These are phyloP conservation scores for Ceratocystis papillata DNA, from an alignment of 2,329 filamentous ascomycete species.

Conservation along the genomic window DNA sequence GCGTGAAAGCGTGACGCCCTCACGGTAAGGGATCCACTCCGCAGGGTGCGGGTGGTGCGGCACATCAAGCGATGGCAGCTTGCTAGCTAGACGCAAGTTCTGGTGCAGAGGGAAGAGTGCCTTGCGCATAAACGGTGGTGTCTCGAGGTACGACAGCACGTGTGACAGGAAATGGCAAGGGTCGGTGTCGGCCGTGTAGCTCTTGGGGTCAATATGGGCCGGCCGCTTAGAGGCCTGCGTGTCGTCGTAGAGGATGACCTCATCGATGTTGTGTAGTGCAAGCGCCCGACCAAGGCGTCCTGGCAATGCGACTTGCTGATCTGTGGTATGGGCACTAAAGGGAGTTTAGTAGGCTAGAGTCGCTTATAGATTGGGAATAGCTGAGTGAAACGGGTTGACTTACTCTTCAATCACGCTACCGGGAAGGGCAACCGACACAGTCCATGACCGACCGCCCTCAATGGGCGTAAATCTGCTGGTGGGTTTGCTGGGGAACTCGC, in stretches of 20 bases:
- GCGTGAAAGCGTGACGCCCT: constrained; percentile 53
- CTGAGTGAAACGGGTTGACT: constrained; percentile 26
- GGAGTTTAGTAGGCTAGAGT: constrained; percentile 13
- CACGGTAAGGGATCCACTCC: constrained; percentile 70
- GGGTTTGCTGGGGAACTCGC: constrained; percentile 43
- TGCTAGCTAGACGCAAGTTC: constrained; percentile 62
- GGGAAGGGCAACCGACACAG: constrained; percentile 65
- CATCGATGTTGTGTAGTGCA: constrained; percentile 74
- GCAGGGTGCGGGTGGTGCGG: constrained; percentile 67
- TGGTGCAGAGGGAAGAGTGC: constrained; percentile 66
- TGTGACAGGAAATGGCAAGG: constrained; percentile 72
- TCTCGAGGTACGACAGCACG: constrained; percentile 70
- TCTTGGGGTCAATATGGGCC: constrained; percentile 39
- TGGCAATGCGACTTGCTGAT: constrained; percentile 62
- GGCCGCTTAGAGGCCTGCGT: constrained; percentile 39
- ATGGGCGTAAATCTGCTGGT: constrained; percentile 57
- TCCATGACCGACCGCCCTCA: constrained; percentile 55
- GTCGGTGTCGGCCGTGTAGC: constrained; percentile 59
- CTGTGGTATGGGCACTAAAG: constrained; percentile 55
- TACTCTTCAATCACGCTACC: constrained; percentile 69
- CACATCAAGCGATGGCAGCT: constrained; percentile 69
- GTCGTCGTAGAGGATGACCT: constrained; percentile 74
- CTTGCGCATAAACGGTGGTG: constrained; percentile 69
- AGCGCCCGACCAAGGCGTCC: constrained; percentile 70
- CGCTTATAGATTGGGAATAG: not conserved